A percentile compares a stretch with the other conserved stretches of the same genome.
phyloP scores from a whole-genome alignment of 768 basidiomycete species.

The Tulasnella calospora region DNA sequence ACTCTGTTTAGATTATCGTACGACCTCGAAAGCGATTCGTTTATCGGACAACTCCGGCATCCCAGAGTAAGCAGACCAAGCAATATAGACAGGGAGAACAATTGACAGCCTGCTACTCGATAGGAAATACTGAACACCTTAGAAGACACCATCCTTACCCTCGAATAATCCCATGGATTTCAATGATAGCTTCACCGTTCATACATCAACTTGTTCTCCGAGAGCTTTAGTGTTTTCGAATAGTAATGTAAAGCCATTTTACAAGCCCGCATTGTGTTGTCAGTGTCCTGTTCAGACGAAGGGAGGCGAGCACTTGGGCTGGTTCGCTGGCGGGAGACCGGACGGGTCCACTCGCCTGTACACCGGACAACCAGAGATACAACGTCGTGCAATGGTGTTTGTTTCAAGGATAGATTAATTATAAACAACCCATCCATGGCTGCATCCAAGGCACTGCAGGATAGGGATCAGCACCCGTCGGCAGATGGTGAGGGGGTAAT shows the following conservation, averaged over 20 bases:
- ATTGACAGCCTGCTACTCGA: not conserved
- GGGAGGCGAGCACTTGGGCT: no score
- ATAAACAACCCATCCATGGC: conserved; percentile 77
- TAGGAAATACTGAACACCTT: not conserved
- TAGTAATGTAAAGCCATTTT: no score
- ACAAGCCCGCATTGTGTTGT: no score
- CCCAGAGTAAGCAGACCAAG: not conserved
- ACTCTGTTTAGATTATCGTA: not conserved
- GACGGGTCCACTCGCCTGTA: no score
- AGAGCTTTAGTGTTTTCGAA: no score
- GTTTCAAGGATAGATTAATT: conserved; percentile 49
- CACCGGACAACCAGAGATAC: no score
- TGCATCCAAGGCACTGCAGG: conserved; percentile 73
- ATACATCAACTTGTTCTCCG: no score
- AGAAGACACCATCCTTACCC: not conserved
- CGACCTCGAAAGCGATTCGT: not conserved
- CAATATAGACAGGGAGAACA: not conserved
- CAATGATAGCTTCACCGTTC: no score
- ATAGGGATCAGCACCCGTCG: not conserved
- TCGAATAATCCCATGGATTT: not conserved
- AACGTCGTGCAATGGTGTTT: no score
- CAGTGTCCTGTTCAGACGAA: no score
- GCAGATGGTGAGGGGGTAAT: not conserved
- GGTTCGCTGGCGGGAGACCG: no score
- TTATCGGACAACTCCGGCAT: not conserved